A percentile compares a stretch with the other conserved stretches of the same genome.
phyloP scores from a whole-genome alignment of 2,329 filamentous ascomycete species.

The Ophiocordyceps australis region DNA sequence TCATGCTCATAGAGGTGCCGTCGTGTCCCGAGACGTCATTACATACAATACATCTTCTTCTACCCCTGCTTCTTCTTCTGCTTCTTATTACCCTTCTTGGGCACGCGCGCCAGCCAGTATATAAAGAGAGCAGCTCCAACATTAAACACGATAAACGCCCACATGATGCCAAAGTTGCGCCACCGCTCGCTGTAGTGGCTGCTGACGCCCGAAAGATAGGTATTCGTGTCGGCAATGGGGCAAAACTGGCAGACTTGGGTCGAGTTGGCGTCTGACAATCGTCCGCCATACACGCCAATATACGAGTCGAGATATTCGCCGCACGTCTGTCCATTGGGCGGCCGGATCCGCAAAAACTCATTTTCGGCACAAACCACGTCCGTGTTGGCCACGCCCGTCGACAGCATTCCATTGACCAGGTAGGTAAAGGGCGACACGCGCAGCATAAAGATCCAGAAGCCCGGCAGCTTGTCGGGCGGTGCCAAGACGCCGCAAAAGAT shows the following conservation, averaged over 20 bases:
- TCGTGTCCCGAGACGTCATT: no score
- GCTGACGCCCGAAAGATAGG: conserved; percentile 26
- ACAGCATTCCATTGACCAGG: conserved; percentile 53
- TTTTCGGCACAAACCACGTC: conserved; percentile 46
- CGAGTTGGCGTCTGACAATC: conserved; percentile 27
- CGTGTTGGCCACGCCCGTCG: conserved; percentile 50
- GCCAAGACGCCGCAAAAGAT: conserved; percentile 65
- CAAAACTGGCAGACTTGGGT: conserved; percentile 38
- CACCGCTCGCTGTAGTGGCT: conserved; percentile 40
- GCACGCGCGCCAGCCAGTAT: conserved; percentile 35
- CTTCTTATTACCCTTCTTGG: conserved; percentile 22
- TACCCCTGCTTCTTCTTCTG: conserved; percentile 14
- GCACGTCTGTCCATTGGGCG: conserved; percentile 40
- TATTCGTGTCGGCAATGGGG: conserved; percentile 29
- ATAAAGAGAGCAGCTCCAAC: conserved; percentile 32
- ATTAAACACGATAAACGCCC: conserved; percentile 41
- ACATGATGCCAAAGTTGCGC: conserved; percentile 50
- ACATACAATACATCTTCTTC: not conserved
- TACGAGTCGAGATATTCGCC: conserved; percentile 35
- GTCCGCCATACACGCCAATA: conserved; percentile 29
- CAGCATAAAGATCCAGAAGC: conserved; percentile 73
- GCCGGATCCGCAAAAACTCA: conserved; percentile 51
- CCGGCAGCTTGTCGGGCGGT: conserved; percentile 39
- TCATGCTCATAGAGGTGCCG: no score
- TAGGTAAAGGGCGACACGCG: conserved; percentile 71